These are phyloP conservation scores for Phytophthora foliorum DNA, from an alignment of 352 stramenopile genomes.

Conservation along the genomic window DNA sequence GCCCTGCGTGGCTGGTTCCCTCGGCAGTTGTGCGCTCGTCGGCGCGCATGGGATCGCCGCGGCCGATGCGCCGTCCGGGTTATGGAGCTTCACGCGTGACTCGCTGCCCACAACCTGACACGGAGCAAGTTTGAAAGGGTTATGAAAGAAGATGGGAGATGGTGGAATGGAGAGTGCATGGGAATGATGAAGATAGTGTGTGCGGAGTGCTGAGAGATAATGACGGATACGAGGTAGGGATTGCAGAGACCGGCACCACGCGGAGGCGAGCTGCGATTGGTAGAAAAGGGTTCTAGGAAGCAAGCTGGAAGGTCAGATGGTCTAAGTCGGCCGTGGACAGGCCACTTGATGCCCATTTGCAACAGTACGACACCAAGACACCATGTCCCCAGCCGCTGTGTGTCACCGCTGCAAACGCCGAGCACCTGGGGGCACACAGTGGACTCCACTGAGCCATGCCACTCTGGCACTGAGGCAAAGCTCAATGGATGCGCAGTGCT, in stretches of 20 bases:
- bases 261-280: not conserved
- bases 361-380: not conserved
- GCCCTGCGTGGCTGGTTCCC: conserved; percentile 3
- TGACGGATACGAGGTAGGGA: conserved; percentile 6
- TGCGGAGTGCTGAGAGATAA: not conserved
- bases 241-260: conserved; percentile 21
- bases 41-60: conserved; percentile 22
- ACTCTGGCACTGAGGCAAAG: not conserved
- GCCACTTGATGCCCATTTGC: conserved; percentile 27
- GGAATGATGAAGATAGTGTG: conserved; percentile 2
- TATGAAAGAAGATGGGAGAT: conserved; percentile 6
- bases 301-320: conserved; percentile 5
- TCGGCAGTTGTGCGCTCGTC: conserved; percentile 37
- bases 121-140: conserved; percentile 15
- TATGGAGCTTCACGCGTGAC: conserved; percentile 31
- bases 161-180: not conserved
- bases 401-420: conserved; percentile 27
- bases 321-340: conserved; percentile 5
- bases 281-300: not conserved
- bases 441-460: conserved; percentile 4
- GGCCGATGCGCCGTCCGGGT: conserved; percentile 3
- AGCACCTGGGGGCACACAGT: not conserved
- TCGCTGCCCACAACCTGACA: conserved; percentile 21
- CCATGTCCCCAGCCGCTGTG: conserved; percentile 14
- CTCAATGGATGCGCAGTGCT: conserved; percentile 5